Evolutionary conservation across 805 yeast species (phyloP), one percentile per base, ranked within the genome.

Genomic region (Starmera pachycereana): DNA sequence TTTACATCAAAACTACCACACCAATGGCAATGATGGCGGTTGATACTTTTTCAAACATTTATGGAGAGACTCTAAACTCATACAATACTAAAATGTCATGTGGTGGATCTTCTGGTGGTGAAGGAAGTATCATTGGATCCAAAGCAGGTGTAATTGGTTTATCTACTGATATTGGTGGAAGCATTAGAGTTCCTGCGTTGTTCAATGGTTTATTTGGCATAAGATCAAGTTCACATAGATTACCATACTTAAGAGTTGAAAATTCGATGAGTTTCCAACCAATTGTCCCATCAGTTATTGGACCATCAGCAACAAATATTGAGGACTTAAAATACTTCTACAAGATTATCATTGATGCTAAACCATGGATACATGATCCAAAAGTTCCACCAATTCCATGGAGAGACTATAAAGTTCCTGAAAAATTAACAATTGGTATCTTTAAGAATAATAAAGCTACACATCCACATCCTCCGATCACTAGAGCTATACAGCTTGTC

Each of bases 71-170:
- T 12, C 42, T 56, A 31, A 72, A 71, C 52, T 71, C 78, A 3
- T 52, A 58, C 47, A 70, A 69, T 46, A 50, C 66, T 30, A 50
- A 53, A 14, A 48, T 69, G 40, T 61, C 71, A n/a, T 56, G 71
- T 22, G 76, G 77, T 34, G 78, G 79, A 0, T 68, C 74, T 10
- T 66, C 74, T 12, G 76, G 77, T 8, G 78, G 78, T 35, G 78
- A 72, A 38, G 75, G 71, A 6, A 71, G 76, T 8, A 50, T 74
- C 22, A 49, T 69, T 10, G 66, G 66, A 2, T 44, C 68, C 40
- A 57, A 58, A 38, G 76, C 76, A 5, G 62, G 72, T n/a, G 61
- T 66, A 6, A 38, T 72, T 30, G 81, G 81, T n/a, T 51, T 76
- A 35, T 80, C 81, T 12, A 65, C 72, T 10, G 79, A 74, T 48